Evolutionary conservation across 768 basidiomycete genomes (phyloP).

Genomic region (Boletus fagicola): DNA sequence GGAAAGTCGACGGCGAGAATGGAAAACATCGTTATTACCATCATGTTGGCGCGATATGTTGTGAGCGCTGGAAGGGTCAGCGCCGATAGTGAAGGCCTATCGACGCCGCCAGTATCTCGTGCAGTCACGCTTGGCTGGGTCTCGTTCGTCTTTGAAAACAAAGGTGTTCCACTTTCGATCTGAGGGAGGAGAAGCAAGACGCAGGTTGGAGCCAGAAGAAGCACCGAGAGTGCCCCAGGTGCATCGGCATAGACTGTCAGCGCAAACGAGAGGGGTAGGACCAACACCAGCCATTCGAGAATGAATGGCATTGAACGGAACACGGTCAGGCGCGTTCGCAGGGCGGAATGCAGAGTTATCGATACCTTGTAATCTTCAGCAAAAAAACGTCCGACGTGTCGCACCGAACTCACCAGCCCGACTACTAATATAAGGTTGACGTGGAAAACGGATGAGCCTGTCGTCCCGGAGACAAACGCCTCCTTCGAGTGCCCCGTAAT

Average conservation of each 20-base stretch:
- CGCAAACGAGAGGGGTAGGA: conserved; percentile 75
- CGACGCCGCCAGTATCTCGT: neutral
- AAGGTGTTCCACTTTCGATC: conserved; percentile 43
- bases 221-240: conserved; percentile 50
- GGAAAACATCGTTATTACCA: conserved; percentile 84
- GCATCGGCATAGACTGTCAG: conserved; percentile 71
- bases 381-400: neutral
- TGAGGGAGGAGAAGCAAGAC: conserved; percentile 46
- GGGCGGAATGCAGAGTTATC: conserved; percentile 64
- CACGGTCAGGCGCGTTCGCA: conserved; percentile 48
- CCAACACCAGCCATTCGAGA: conserved; percentile 62
- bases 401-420: conserved; percentile 51
- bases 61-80: conserved; percentile 68
- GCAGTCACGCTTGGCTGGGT: neutral
- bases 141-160: conserved; percentile 44
- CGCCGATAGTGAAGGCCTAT: conserved; percentile 1
- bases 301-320: conserved; percentile 38
- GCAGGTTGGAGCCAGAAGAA: conserved; percentile 46
- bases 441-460: conserved; percentile 65
- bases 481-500: conserved; percentile 81
- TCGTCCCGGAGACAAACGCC: conserved; percentile 72
- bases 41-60: conserved; percentile 91
- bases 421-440: conserved; percentile 68
- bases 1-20: conserved; percentile 97
- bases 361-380: conserved; percentile 53